Base-by-base conservation (phyloP, 2,329 filamentous ascomycete species). In the Colletotrichum paranaense region DNA sequence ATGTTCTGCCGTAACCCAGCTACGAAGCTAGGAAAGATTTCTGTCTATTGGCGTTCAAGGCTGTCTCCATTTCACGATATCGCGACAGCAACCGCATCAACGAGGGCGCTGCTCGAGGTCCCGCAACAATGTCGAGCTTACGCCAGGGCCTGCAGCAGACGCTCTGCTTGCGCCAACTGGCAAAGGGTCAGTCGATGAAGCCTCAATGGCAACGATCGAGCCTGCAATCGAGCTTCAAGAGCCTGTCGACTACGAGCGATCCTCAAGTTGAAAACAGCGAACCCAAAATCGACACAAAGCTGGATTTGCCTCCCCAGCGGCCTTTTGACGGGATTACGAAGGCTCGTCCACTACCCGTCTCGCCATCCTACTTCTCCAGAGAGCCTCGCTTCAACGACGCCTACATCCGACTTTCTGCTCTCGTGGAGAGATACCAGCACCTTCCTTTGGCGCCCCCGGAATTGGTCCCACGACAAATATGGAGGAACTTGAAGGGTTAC, bases 291-390 rank as follows among this genome's bases (percentile, higher is more conserved):
- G 52, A 58, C 26, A 49, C 62, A 38, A 73, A n/a, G 14, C 38
- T 72, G 8, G 16, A 28, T 12, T 32, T 49, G 22, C 70, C 71
- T 11, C 73, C 70, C 32, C 55, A 77, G 16, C 75, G 80, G 0
- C 80, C 82, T 1, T 80, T 82, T n/a, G 73, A 79, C 12, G 79
- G 79, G 56, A 76, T 83, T 32, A 76, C 78, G 30, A 88, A 90
- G 76, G 92, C 94, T 66, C 94, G 97, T 76, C 87, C 97, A 26
- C 86, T 98, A 46, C 97, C 97, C 24, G 88, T 89, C 30, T 98
- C 95, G 46, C 92, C 94, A 3, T 97, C 96, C n/a, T 99, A 99
- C 85, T 99, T 98, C 86, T 95, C 95, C 65, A 93, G 93, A 65
- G 92, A 92, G 74, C 93, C 95, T 1, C 88, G 89, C 67, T 98